phyloP scores from a whole-genome alignment of 495 filamentous ascomycete genomes.

The Xylaria bambusicola region DNA sequence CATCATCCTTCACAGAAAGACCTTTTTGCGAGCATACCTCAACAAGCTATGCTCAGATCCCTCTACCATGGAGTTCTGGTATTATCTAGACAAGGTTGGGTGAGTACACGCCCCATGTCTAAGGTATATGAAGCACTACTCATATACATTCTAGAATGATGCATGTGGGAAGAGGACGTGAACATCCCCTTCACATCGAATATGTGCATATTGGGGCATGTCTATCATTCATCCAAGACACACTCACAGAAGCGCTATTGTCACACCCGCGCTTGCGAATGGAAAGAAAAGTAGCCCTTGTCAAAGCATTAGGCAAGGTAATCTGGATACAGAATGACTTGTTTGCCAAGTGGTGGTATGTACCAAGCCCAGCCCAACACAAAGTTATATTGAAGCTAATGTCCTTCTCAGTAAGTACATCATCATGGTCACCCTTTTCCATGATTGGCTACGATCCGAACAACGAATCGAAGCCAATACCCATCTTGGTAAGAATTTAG shows the following conservation, averaged over 20 bases:
- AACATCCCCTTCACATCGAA: slow-evolving; percentile 69
- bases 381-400: slow-evolving; percentile 1
- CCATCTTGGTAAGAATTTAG: background rate
- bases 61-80: slow-evolving; percentile 72
- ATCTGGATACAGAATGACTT: slow-evolving; percentile 80
- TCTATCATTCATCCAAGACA: slow-evolving; percentile 70
- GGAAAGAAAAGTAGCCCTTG: slow-evolving; percentile 64
- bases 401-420: slow-evolving; percentile 13
- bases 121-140: background rate
- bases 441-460: no score
- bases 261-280: slow-evolving; percentile 65
- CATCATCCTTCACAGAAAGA: slow-evolving; percentile 73
- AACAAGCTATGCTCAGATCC: slow-evolving; percentile 70
- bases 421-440: background rate
- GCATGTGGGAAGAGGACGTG: slow-evolving; percentile 66
- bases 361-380: background rate
- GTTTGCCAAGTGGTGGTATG: slow-evolving; percentile 66
- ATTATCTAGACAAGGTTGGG: slow-evolving; percentile 78
- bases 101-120: slow-evolving; percentile 21
- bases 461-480: no score
- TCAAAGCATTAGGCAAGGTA: slow-evolving; percentile 62
- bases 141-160: slow-evolving; percentile 53
- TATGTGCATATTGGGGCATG: slow-evolving; percentile 72
- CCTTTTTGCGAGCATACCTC: slow-evolving; percentile 72
- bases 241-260: slow-evolving; percentile 72